phyloP scores from a whole-genome alignment of 1,284 basidiomycete species.

The Leccinum ponderosum region DNA sequence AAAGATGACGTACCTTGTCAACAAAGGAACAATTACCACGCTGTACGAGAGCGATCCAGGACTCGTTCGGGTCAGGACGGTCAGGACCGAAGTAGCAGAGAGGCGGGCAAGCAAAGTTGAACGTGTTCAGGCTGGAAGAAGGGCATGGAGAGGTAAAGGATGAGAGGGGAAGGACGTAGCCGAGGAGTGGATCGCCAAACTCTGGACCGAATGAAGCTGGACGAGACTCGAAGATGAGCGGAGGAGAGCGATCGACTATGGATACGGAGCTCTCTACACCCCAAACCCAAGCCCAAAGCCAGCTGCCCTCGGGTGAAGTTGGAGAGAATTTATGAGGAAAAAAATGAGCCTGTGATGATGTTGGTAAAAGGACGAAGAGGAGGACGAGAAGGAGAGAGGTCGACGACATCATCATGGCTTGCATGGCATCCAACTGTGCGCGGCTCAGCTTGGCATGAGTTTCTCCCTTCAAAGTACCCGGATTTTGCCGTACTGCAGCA shows the following conservation, averaged over 20 bases:
- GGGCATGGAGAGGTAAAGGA: constrained; percentile 63
- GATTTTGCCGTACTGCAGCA: constrained; percentile 5
- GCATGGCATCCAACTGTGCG: neutral
- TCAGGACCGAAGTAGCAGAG: constrained; percentile 57
- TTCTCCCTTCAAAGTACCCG: neutral
- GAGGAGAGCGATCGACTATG: constrained; percentile 69
- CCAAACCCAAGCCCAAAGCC: constrained; percentile 68
- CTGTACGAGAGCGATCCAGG: constrained; percentile 86
- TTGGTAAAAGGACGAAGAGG: constrained; percentile 8
- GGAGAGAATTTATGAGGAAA: constrained; percentile 30
- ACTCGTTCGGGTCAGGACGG: constrained; percentile 56
- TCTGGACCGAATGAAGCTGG: constrained; percentile 76
- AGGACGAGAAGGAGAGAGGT: constrained; percentile 11
- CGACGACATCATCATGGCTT: constrained; percentile 4
- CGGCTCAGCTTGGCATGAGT: neutral
- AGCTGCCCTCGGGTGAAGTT: constrained; percentile 45
- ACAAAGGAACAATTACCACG: constrained; percentile 87
- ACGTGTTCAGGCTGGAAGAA: constrained; percentile 14
- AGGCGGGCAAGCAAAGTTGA: constrained; percentile 63
- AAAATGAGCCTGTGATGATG: neutral
- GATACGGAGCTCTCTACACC: constrained; percentile 77
- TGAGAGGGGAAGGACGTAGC: constrained; percentile 76
- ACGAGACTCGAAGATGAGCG: constrained; percentile 62
- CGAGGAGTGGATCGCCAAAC: constrained; percentile 65
- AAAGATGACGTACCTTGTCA: constrained; percentile 57